phyloP scores from a whole-genome alignment of 1,139 yeast species.

The Magnusiomyces paraingens region DNA sequence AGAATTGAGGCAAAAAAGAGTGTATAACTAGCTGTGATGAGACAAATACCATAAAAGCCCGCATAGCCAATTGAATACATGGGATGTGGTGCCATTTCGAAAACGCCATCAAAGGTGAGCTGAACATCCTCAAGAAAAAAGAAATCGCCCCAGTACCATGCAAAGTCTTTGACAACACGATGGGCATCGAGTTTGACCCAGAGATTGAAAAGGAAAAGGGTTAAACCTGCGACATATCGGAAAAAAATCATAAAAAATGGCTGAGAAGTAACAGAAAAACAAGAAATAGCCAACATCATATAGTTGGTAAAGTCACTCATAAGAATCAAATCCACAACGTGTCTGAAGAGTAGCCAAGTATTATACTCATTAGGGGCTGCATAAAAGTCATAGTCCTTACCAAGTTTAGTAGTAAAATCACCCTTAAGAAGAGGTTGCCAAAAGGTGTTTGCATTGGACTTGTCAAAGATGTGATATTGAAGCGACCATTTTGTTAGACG shows the following conservation, averaged over 20 bases:
- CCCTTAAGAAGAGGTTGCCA: slow-evolving; percentile 42
- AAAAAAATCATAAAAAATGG: slow-evolving; percentile 33
- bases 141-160: slow-evolving; percentile 96
- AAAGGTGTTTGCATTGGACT: slow-evolving; percentile 24
- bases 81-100: slow-evolving; percentile 89
- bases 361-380: slow-evolving; percentile 67
- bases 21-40: slow-evolving; percentile 70
- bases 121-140: slow-evolving; percentile 77
- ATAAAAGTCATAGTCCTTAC: slow-evolving; percentile 43
- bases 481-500: slow-evolving; percentile 52
- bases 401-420: slow-evolving; percentile 59
- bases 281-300: slow-evolving; percentile 59
- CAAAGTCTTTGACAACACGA: slow-evolving; percentile 81
- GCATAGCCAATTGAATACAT: slow-evolving; percentile 89
- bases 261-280: slow-evolving; percentile 42
- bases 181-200: slow-evolving; percentile 92
- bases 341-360: slow-evolving; percentile 77
- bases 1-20: slow-evolving; percentile 63
- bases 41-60: slow-evolving; percentile 80
- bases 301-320: slow-evolving; percentile 84
- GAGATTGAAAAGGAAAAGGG: slow-evolving; percentile 60
- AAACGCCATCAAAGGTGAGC: slow-evolving; percentile 82
- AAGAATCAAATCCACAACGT: slow-evolving; percentile 71
- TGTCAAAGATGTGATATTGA: slow-evolving; percentile 43
- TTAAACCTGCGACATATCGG: slow-evolving; percentile 39